Evolutionary conservation across 139 green algal species (phyloP), one percentile per base, ranked within the genome.

Genomic region (Chlorella vulgaris): DNA sequence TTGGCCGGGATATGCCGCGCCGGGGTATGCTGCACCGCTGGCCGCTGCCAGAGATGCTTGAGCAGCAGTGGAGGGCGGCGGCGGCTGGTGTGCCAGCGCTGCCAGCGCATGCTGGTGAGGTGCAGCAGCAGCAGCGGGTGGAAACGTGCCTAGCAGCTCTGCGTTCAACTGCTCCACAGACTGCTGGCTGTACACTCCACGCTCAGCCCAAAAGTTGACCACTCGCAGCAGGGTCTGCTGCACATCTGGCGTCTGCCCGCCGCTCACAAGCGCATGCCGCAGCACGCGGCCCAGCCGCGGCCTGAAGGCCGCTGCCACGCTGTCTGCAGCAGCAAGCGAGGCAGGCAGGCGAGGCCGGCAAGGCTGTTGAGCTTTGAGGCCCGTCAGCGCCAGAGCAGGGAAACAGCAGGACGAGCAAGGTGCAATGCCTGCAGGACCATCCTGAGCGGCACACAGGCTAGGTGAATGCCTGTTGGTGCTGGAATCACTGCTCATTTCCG

Each of bases 211-310:
- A 28, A 81, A 66, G 78, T 86, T 80, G n/a, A 76, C 77, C 60
- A 86, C 42, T 28, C 67, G 67, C 43, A 50, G 21, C 74, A 85
- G 74, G 21, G 26, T 50, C n/a, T 66, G 15, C 78, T 86, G 79
- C 40, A 36, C 60, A 55, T 84, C 78, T 35, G 74, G 38, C 10
- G 51, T 58, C 75, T 86, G 42, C 29, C 66, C 55, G n/a, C 55
- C 74, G 13, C 29, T 26, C 68, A 84, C 18, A 4, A 50, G 60
- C 5, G 81, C 62, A 26, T 29, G 47, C 55, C 74, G 68, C 39
- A 90, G 71, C 55, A 90, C 80, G 55, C 35, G 50, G 22, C 78
- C 83, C 28, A 90, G 77, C 35, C 69, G 67, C 15, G 87, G 87
- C 71, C 65, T 53, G 62, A 89, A 87, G 26, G 87, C 84, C 24